These are phyloP conservation scores for Penicillium alfredii DNA, from an alignment of 495 filamentous ascomycete species.

Conservation along the genomic window DNA sequence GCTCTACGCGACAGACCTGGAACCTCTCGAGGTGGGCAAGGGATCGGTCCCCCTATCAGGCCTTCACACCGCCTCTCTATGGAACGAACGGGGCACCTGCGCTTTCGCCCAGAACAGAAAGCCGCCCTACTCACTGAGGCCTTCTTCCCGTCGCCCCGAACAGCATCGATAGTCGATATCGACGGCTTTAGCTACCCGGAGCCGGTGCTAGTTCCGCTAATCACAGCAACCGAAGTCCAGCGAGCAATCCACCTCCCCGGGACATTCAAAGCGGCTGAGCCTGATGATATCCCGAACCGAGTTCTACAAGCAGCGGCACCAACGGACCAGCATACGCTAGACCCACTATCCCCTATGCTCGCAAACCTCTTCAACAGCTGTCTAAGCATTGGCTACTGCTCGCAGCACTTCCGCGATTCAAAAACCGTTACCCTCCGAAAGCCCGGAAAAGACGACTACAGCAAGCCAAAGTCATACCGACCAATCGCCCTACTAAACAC, in stretches of 20 bases:
- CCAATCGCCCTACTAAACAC: conserved; percentile 25
- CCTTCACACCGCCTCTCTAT: conserved; percentile 6
- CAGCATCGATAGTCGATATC: conserved; percentile 22
- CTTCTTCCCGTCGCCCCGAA: conserved; percentile 20
- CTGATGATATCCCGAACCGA: conserved; percentile 18
- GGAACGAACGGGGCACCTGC: conserved; percentile 2
- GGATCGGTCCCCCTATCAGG: not conserved
- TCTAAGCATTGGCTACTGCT: conserved; percentile 16
- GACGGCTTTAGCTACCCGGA: too few relatives aligned
- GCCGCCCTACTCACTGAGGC: conserved; percentile 7
- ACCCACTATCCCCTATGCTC: conserved; percentile 1
- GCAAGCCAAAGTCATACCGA: conserved; percentile 14
- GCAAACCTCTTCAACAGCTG: conserved; percentile 20
- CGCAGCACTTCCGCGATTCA: conserved; percentile 13
- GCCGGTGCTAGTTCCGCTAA: too few relatives aligned
- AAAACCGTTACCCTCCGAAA: conserved; percentile 19
- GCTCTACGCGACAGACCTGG: too few relatives aligned
- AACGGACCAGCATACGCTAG: not conserved
- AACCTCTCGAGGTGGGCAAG: conserved; percentile 11
- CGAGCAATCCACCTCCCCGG: conserved; percentile 11
- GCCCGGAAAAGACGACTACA: conserved; percentile 14
- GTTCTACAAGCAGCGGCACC: conserved; percentile 13
- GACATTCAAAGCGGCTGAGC: conserved; percentile 23
- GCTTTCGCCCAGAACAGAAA: too few relatives aligned
- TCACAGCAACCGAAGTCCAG: too few relatives aligned